Percentiles rank a stretch among this genome's conserved stretches.
These are phyloP conservation scores for Tylopilus sp. DNA, from an alignment of 768 basidiomycete species.

Conservation along the genomic window DNA sequence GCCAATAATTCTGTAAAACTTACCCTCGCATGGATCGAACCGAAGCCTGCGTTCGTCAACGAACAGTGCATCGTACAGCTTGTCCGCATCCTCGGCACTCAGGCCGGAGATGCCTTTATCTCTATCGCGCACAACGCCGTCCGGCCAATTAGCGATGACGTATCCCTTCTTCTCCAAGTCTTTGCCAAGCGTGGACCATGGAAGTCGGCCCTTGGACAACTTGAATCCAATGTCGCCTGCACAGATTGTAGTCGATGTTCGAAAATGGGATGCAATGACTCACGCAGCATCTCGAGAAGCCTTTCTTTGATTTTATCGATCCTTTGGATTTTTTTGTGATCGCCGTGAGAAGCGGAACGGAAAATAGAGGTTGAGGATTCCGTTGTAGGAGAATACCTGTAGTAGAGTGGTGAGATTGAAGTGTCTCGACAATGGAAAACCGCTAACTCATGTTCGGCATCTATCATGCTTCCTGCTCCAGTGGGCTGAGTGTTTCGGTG, in stretches of 20 bases:
- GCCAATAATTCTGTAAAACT: no score
- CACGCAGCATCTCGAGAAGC: slow-evolving; percentile 9
- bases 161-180: neutral
- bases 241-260: neutral
- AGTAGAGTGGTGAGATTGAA: neutral
- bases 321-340: neutral
- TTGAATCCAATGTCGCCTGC: neutral
- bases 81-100: neutral
- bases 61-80: neutral
- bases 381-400: neutral
- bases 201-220: neutral
- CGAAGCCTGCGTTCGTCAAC: neutral
- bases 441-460: no score
- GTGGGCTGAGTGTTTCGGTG: no score
- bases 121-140: neutral
- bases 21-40: neutral
- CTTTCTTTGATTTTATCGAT: slow-evolving; percentile 3
- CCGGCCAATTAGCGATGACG: neutral
- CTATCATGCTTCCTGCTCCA: no score
- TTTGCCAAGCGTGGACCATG: neutral
- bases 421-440: no score
- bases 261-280: neutral
- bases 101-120: neutral
- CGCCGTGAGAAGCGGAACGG: neutral
- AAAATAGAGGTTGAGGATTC: neutral